Conservation (phyloP, 192 early-diverging fungal genomes). For the Coemansia sp. region DNA sequence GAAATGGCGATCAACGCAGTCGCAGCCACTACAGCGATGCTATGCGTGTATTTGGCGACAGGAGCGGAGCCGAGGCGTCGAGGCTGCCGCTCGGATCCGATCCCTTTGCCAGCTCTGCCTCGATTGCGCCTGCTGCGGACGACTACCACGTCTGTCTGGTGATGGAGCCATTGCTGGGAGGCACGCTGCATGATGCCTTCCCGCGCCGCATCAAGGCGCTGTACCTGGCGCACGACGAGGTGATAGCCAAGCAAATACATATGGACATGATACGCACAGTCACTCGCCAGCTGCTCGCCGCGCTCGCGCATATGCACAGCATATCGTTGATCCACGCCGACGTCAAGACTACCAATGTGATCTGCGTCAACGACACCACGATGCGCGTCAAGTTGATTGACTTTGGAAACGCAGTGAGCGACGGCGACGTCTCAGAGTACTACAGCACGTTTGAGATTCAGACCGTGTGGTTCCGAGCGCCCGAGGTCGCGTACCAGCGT, state of each 20-base stretch:
- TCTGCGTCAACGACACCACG: slow-evolving; percentile 69
- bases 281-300: slow-evolving; percentile 79
- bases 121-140: not conserved
- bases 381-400: slow-evolving; percentile 92
- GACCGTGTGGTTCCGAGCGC: slow-evolving; percentile 96
- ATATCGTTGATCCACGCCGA: slow-evolving; percentile 86
- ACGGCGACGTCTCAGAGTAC: slow-evolving; percentile 50
- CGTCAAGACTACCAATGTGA: slow-evolving; percentile 91
- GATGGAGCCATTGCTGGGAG: slow-evolving; percentile 53
- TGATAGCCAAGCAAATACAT: slow-evolving; percentile 40
- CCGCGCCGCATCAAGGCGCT: slow-evolving; percentile 35
- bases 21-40: not conserved
- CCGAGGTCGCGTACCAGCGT: slow-evolving; percentile 85
- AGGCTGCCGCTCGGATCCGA: slow-evolving; percentile 12
- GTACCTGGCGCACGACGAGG: slow-evolving; percentile 36
- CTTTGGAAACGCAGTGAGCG: slow-evolving; percentile 88
- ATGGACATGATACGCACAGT: slow-evolving; percentile 78
- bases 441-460: slow-evolving; percentile 77
- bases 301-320: slow-evolving; percentile 85
- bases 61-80: not conserved
- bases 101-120: slow-evolving; percentile 9
- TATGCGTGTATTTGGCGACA: slow-evolving; percentile 32
- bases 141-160: slow-evolving; percentile 39
- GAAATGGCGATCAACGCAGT: not conserved
- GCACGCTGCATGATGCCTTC: slow-evolving; percentile 52